These are phyloP conservation scores for Talaromyces sp. DNA, from an alignment of 2,329 filamentous ascomycete genomes.

Conservation along the genomic window DNA sequence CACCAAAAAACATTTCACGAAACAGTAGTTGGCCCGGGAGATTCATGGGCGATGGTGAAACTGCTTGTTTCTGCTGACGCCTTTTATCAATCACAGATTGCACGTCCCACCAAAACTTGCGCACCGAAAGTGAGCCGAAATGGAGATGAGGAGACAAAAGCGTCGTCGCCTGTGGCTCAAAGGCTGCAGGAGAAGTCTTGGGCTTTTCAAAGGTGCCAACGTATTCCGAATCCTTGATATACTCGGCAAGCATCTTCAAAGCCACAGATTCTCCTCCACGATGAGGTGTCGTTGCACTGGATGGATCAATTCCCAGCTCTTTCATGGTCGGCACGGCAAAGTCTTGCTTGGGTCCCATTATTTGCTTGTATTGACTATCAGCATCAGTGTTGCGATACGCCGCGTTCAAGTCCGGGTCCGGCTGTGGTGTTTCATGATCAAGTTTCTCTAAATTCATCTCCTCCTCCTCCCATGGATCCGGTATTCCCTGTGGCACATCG, in stretches of 20 bases:
- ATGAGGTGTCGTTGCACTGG: conserved; percentile 57
- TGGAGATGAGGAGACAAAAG: conserved; percentile 68
- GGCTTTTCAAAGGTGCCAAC: conserved; percentile 71
- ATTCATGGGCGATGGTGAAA: conserved; percentile 57
- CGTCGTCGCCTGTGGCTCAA: conserved; percentile 67
- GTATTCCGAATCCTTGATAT: conserved; percentile 59
- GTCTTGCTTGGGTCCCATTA: conserved; percentile 62
- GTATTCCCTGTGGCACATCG: conserved; percentile 52
- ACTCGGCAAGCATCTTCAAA: conserved; percentile 51
- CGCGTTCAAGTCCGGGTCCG: conserved; percentile 56
- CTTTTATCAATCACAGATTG: conserved; percentile 56
- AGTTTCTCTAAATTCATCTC: conserved; percentile 52
- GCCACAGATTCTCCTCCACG: conserved; percentile 65
- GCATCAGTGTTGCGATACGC: conserved; percentile 43
- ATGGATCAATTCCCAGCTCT: conserved; percentile 59
- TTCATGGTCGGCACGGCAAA: conserved; percentile 66
- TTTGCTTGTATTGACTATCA: conserved; percentile 54
- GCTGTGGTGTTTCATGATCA: conserved; percentile 48
- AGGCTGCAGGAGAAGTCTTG: conserved; percentile 66
- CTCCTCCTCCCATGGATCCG: conserved; percentile 50
- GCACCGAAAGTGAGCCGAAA: conserved; percentile 64
- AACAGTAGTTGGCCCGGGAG: conserved; percentile 69
- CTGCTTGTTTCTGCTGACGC: conserved; percentile 50
- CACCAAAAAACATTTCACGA: conserved; percentile 77
- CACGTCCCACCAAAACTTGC: conserved; percentile 68